Evolutionary conservation across 2,329 filamentous ascomycete genomes (phyloP), one percentile per base, ranked within the genome.

Genomic region (Hymenoscyphus repandus): DNA sequence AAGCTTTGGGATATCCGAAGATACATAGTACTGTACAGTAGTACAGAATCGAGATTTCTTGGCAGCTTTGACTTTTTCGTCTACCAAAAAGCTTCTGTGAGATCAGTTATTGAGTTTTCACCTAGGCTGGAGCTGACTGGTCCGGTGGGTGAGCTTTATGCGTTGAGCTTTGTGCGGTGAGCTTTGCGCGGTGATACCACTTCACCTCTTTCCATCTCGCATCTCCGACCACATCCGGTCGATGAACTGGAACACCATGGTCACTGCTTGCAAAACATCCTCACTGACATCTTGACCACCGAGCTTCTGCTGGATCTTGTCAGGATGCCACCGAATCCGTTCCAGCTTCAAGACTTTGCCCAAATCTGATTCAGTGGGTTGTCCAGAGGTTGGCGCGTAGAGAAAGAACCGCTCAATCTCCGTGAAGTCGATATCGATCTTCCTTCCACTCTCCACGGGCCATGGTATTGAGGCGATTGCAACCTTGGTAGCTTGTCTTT

Each of bases 321-420:
- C 93, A 3, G 93, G 93, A 72, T 99, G 93, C 93, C 93, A 99
- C 13, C 90, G 78, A 15, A 97, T 84, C 46, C 93, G 82, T 72
- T 99, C 93, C 5, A 82, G 73, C 69, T 95, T 96, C 47, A 97
- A 74, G 5, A 78, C 66, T 40, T 76, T 72, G 12, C 70, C 48
- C 17, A 79, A 49, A 51, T 73, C 70, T 9, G 55, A 58, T 40
- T 64, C 53, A n/a, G 55, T 59, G 22, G 64, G 59, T 37, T 64
- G 50, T 40, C 65, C 60, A 44, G 57, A 50, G 5, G 54, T 62
- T 6, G 74, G 74, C n/a, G 75, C 76, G 63, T 76, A 71, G 1
- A 72, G 69, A 64, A 87, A 76, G 64, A 88, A 89, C 12, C 70
- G 70, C 62, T 82, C 76, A 11, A 88, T 76, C 30, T 78, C 74